These are phyloP conservation scores for Naganishia vishniacii DNA, from an alignment of 768 basidiomycete species.

Conservation along the genomic window DNA sequence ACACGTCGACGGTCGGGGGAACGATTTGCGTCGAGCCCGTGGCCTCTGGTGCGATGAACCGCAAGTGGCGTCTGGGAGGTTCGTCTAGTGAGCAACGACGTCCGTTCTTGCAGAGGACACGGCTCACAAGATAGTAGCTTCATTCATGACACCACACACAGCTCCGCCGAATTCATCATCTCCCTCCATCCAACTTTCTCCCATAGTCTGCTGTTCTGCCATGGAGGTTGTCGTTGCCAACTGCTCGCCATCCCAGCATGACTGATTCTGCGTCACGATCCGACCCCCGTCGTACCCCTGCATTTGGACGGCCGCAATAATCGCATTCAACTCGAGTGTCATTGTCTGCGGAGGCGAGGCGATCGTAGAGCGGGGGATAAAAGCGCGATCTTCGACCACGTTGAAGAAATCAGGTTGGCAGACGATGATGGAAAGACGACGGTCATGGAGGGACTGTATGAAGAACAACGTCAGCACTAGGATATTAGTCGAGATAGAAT, in stretches of 20 bases:
- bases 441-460: conserved; percentile 8
- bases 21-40: conserved; percentile 18
- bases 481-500: background rate
- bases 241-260: background rate
- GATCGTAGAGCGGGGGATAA: background rate
- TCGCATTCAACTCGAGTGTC: background rate
- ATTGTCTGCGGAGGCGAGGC: background rate
- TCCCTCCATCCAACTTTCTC: conserved; percentile 1
- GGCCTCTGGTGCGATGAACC: conserved; percentile 36
- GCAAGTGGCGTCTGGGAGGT: conserved; percentile 27
- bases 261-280: no score
- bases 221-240: no score
- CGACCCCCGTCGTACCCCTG: background rate
- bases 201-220: no score
- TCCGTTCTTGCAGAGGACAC: no score
- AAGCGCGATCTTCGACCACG: background rate
- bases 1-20: conserved; percentile 33
- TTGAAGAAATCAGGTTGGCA: background rate
- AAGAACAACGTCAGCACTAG: background rate
- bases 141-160: background rate
- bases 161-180: conserved; percentile 3
- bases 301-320: background rate
- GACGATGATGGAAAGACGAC: background rate
- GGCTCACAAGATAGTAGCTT: background rate
- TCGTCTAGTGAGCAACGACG: no score